Evolutionary conservation across 2,329 filamentous ascomycete species (phyloP).

Genomic region (Lasiodiplodia citricola): DNA sequence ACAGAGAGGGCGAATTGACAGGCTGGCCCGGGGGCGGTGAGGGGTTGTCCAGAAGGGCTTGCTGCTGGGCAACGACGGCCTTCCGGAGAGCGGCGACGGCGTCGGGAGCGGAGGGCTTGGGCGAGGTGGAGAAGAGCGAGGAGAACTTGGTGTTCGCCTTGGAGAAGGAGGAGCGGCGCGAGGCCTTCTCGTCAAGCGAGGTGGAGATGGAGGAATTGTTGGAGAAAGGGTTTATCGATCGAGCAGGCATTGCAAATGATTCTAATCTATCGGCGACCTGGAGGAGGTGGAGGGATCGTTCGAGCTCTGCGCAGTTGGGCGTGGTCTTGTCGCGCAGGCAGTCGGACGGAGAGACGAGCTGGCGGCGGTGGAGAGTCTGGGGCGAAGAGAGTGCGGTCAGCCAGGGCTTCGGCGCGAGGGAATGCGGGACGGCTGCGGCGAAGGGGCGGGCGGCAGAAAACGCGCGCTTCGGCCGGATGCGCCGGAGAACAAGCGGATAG

Average conservation of each 20-base stretch:
- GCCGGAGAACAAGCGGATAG: constrained; percentile 21
- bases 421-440: constrained; percentile 14
- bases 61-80: constrained; percentile 64
- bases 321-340: background rate
- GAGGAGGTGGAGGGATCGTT: constrained; percentile 9
- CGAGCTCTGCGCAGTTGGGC: constrained; percentile 13
- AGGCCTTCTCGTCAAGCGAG: constrained; percentile 59
- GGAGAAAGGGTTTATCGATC: constrained; percentile 64
- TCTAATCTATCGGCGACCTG: constrained; percentile 20
- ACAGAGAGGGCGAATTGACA: constrained; percentile 74
- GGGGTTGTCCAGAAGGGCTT: constrained; percentile 66
- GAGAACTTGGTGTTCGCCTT: constrained; percentile 73
- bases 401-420: constrained; percentile 1
- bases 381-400: constrained; percentile 8
- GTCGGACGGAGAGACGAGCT: background rate
- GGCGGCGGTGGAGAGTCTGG: constrained; percentile 10
- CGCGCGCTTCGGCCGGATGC: constrained; percentile 19
- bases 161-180: constrained; percentile 54
- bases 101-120: constrained; percentile 68
- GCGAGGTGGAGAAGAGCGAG: constrained; percentile 81
- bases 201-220: constrained; percentile 56
- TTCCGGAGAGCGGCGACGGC: constrained; percentile 68
- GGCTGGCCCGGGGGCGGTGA: constrained; percentile 59
- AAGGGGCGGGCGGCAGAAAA: constrained; percentile 6
- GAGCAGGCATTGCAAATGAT: constrained; percentile 61